Evolutionary conservation across 768 basidiomycete species (phyloP), one percentile per base, ranked within the genome.

Genomic region (Auricularia sp.): DNA sequence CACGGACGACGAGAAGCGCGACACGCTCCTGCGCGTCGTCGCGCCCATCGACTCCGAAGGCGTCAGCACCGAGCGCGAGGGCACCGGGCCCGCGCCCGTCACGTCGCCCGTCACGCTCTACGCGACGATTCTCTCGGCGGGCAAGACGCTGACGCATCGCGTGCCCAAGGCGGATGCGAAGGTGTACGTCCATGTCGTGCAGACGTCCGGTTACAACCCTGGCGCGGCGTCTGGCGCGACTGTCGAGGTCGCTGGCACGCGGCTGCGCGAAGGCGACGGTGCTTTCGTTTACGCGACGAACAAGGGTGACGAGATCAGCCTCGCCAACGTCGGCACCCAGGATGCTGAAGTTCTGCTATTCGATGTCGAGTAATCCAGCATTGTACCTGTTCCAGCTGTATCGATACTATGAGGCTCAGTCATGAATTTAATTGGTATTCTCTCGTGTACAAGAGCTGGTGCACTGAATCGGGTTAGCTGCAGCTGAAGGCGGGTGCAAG

Each of bases 211-310:
- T 2, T 96, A 90, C 74, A 89, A 90, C 67, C 70, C 81, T 0
- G 79, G 80, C 1, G 70, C 75, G 36, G 81, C 86, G 0, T 75
- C 70, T 1, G 92, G 91, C 0, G 86, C 84, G 0, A 76, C 74
- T 21, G 73, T 96, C 61, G 82, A 76, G 67, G 71, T 95, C 8
- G 73, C 71, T 39, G 77, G 77, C 7, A 71, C 76, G 3, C 84
- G 81, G 45, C 74, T 96, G 63, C 82, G 83, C 37, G 95, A 98
- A 70, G 95, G 95, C 0, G 95, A 98, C 71, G 94, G 92, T 0
- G 86, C 87, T 13, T 98, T 94, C 74, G 73, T 96, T 56, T 69
- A 75, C 58, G 79, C 82, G 1, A 82, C 71, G 0, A 68, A 77
- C 1, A 74, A 77, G 0, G 79, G 76, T 0, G 79, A 82, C 24